A percentile compares a stretch with the other conserved stretches of the same genome.
Evolutionary conservation across 2,329 filamentous ascomycete species (phyloP).

Genomic region (Neoarthrinium moseri): DNA sequence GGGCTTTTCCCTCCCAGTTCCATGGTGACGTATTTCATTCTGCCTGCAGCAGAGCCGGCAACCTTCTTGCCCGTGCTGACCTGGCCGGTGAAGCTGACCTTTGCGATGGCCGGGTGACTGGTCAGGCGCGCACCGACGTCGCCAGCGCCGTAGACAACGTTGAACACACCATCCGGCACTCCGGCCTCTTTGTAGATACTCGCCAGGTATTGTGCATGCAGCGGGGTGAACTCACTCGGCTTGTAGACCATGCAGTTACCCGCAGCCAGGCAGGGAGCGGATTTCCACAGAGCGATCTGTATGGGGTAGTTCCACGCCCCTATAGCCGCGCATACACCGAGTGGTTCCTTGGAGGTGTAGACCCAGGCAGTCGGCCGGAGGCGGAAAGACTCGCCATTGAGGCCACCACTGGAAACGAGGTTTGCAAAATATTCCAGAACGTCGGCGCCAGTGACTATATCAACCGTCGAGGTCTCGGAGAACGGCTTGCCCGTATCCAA

Average conservation of each 20-base stretch:
- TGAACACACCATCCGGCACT: constrained; percentile 80
- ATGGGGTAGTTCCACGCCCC: constrained; percentile 93
- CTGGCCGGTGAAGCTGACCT: constrained; percentile 88
- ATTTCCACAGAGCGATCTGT: constrained; percentile 89
- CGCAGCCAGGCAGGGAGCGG: constrained; percentile 78
- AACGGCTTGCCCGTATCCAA: constrained; percentile 84
- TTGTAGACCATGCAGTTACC: constrained; percentile 93
- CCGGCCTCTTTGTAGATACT: constrained; percentile 77
- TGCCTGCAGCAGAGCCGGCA: constrained; percentile 69
- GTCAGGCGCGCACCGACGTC: constrained; percentile 76
- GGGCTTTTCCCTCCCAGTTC: constrained; percentile 88
- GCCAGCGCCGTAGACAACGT: constrained; percentile 79
- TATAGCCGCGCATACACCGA: constrained; percentile 84
- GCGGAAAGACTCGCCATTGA: constrained; percentile 77
- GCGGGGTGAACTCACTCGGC: constrained; percentile 80
- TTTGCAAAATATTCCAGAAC: constrained; percentile 86
- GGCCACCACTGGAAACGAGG: constrained; percentile 71
- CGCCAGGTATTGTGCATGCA: constrained; percentile 76
- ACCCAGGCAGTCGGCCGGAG: constrained; percentile 77
- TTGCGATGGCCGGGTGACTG: constrained; percentile 69
- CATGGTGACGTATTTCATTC: constrained; percentile 91
- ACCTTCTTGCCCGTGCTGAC: constrained; percentile 82
- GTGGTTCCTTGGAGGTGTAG: constrained; percentile 76
- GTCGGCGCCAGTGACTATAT: constrained; percentile 79
- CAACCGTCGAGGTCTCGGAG: constrained; percentile 80